Evolutionary conservation across 208 protist species (phyloP).

Genomic region (Wallacemonas rigidus): DNA sequence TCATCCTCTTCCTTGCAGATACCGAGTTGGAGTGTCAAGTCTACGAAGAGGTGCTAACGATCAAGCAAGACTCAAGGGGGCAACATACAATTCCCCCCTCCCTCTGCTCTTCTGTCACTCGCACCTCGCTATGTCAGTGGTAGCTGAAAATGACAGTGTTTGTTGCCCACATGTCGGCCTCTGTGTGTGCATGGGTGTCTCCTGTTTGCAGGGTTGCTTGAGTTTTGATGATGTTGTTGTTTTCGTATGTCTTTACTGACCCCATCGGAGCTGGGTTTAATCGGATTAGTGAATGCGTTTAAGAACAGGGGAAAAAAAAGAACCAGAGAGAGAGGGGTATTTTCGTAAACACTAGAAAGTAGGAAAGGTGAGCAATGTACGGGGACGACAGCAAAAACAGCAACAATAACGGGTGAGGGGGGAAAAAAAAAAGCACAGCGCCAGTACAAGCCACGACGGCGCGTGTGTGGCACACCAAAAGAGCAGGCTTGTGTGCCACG

Average conservation of each 20-base stretch:
- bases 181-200: no score
- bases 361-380: conserved; percentile 4
- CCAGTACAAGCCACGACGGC: no score
- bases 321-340: neutral
- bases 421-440: neutral
- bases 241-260: neutral
- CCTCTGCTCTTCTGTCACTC: no score
- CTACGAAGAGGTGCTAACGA: no score
- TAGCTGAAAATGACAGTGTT: no score
- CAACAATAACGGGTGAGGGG: neutral
- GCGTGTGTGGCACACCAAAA: neutral
- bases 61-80: no score
- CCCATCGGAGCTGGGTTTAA: conserved; percentile 1
- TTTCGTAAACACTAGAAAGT: neutral
- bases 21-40: no score
- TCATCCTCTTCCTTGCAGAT: no score
- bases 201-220: neutral
- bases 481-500: neutral
- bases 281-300: neutral
- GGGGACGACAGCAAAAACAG: neutral
- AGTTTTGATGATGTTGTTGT: conserved; percentile 4
- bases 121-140: no score
- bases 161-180: no score
- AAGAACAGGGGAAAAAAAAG: neutral
- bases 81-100: no score